A percentile compares a stretch with the other conserved stretches of the same genome.
phyloP scores from a whole-genome alignment of 345 rosid species.

The Luvunga scandens region DNA sequence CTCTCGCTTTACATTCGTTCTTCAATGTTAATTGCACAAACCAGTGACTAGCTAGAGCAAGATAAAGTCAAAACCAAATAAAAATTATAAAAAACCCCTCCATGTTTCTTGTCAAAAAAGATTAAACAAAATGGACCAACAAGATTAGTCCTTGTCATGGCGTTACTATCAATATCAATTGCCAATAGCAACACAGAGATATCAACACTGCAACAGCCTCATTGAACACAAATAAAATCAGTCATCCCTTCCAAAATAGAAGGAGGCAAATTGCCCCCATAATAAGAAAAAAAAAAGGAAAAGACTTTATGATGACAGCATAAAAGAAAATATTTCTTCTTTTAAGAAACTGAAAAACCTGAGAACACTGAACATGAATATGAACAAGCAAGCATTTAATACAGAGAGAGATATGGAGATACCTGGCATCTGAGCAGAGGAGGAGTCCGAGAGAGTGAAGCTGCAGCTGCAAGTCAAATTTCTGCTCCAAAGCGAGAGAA shows the following conservation, averaged over 20 bases:
- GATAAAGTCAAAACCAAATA: not conserved
- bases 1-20: no score
- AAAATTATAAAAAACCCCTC: not conserved
- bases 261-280: not conserved
- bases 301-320: no score
- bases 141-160: not conserved
- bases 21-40: not conserved
- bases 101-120: constrained; percentile 1
- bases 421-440: constrained; percentile 68
- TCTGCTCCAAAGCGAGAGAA: no score
- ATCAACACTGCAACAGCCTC: no score
- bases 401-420: constrained; percentile 5
- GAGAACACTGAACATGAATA: not conserved
- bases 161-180: no score
- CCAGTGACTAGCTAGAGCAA: no score
- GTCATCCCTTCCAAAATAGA: not conserved
- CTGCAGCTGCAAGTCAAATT: no score
- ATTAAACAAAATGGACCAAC: constrained; percentile 2
- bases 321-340: no score
- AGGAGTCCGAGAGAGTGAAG: constrained; percentile 37
- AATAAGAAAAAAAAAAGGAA: not conserved
- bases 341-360: not conserved
- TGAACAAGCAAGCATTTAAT: not conserved
- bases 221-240: not conserved
- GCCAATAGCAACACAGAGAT: no score